Evolutionary conservation across 192 early-diverging fungal genomes (phyloP).

Genomic region (Paraglomus occultum): DNA sequence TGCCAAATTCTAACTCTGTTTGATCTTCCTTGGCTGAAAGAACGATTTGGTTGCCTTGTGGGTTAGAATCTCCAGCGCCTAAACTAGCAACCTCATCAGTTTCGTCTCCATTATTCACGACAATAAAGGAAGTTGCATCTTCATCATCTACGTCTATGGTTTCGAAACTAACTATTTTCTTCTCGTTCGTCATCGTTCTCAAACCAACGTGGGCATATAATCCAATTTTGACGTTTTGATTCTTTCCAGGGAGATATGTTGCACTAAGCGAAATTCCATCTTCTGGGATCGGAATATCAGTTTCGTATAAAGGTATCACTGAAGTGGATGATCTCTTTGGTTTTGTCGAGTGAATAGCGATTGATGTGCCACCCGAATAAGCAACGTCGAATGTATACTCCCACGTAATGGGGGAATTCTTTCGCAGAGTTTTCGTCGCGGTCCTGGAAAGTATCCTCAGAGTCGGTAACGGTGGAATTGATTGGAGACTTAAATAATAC

Average conservation of each 20-base stretch:
- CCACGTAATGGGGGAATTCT: not conserved
- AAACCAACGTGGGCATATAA: constrained; percentile 4
- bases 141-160: not conserved
- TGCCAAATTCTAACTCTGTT: too few relatives aligned
- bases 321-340: not conserved
- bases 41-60: too few relatives aligned
- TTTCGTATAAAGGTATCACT: constrained; percentile 1
- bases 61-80: too few relatives aligned
- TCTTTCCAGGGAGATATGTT: constrained; percentile 1
- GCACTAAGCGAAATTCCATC: not conserved
- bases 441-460: not conserved
- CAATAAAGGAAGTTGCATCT: constrained; percentile 3
- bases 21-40: too few relatives aligned
- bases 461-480: constrained; percentile 12
- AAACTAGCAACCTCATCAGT: not conserved
- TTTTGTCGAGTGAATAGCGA: not conserved
- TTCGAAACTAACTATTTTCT: not conserved
- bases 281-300: not conserved
- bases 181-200: not conserved
- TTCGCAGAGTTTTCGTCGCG: not conserved
- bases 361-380: constrained; percentile 16
- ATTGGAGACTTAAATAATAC: constrained; percentile 18
- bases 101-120: not conserved
- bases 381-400: constrained; percentile 2
- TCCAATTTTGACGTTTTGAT: not conserved